These are phyloP conservation scores for Trifolium repens DNA, from an alignment of 306 rosid species.

Conservation along the genomic window DNA sequence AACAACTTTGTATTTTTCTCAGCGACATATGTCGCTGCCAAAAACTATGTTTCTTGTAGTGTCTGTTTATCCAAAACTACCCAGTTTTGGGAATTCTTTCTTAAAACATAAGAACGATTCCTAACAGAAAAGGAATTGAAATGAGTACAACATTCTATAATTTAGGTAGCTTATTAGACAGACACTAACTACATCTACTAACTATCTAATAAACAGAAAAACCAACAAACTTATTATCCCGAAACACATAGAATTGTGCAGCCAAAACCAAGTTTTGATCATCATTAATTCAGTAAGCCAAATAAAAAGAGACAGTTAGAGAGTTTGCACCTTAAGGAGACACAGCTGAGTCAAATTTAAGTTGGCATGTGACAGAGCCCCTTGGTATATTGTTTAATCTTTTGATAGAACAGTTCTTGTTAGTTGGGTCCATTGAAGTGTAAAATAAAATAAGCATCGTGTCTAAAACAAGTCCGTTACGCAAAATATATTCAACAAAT, in stretches of 20 bases:
- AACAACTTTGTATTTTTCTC: too few relatives aligned
- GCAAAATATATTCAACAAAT: slow-evolving; percentile 10
- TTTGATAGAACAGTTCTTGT: neutral
- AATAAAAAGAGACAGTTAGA: neutral
- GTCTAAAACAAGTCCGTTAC: neutral
- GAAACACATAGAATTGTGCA: neutral
- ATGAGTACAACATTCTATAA: neutral
- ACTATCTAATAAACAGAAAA: neutral
- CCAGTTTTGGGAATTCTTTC: too few relatives aligned
- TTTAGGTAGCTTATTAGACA: neutral
- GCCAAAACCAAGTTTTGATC: too few relatives aligned
- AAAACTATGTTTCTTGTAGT: too few relatives aligned
- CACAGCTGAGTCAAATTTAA: neutral
- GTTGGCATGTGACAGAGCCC: neutral
- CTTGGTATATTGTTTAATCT: neutral
- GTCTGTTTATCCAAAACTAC: too few relatives aligned
- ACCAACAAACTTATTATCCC: neutral
- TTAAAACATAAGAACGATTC: too few relatives aligned
- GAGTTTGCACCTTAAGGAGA: neutral
- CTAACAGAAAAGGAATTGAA: neutral
- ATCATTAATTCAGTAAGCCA: too few relatives aligned
- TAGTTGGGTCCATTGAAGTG: neutral
- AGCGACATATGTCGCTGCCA: too few relatives aligned
- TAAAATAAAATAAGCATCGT: neutral
- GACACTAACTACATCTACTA: neutral